A percentile compares a stretch with the other conserved stretches of the same genome.
phyloP scores from a whole-genome alignment of 768 basidiomycete species.

The Tricholoma terreum region DNA sequence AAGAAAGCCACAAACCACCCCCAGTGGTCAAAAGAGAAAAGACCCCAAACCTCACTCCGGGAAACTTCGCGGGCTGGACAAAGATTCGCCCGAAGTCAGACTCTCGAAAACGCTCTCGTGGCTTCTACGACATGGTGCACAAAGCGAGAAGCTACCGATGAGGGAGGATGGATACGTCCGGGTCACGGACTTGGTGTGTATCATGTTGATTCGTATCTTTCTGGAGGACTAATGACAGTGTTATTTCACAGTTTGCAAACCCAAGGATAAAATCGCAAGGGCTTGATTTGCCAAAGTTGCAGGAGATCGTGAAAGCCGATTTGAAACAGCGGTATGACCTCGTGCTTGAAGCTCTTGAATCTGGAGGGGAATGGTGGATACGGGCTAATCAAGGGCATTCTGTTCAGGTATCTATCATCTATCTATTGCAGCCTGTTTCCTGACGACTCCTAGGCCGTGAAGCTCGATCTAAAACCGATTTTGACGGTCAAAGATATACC shows the following conservation, averaged over 20 bases:
- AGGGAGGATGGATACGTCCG: conserved; percentile 78
- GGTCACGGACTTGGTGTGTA: conserved; percentile 77
- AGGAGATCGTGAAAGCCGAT: conserved; percentile 66
- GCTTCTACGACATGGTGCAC: conserved; percentile 76
- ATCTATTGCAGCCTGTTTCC: not conserved
- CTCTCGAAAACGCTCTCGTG: conserved; percentile 87
- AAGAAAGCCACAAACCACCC: not conserved
- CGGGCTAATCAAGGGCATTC: conserved; percentile 91
- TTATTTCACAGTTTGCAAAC: conserved; percentile 52
- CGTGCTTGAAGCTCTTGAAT: conserved; percentile 40
- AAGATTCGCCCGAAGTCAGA: conserved; percentile 65
- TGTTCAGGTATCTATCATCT: conserved; percentile 52
- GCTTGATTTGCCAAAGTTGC: conserved; percentile 50
- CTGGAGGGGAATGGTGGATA: conserved; percentile 70
- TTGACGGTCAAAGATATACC: conserved; percentile 60
- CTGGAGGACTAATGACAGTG: not conserved
- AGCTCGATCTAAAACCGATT: conserved; percentile 64
- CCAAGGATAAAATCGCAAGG: conserved; percentile 56
- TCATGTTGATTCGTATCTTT: not conserved
- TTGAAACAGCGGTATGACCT: conserved; percentile 65
- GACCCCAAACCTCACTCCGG: conserved; percentile 8
- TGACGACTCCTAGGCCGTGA: conserved; percentile 49
- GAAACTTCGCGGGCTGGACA: conserved; percentile 57
- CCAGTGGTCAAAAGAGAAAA: conserved; percentile 5
- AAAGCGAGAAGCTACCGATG: conserved; percentile 54